These are phyloP conservation scores for Venturiaceae sp. DNA, from an alignment of 2,329 filamentous ascomycete species.

Conservation along the genomic window DNA sequence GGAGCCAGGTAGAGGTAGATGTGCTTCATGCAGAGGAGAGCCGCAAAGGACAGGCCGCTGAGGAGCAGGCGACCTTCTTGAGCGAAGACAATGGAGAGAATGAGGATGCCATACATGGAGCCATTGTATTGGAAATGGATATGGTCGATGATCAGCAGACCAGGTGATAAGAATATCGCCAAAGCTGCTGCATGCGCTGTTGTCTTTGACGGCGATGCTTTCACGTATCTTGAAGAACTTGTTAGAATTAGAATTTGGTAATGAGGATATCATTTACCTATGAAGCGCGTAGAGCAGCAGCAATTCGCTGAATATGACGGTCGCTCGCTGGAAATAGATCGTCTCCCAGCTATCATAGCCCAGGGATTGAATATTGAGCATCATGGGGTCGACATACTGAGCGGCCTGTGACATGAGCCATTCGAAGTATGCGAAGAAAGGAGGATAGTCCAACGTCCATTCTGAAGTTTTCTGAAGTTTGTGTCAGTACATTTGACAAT, in stretches of 20 bases:
- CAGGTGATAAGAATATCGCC: conserved; percentile 84
- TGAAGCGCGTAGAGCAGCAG: conserved; percentile 76
- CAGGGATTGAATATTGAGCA: conserved; percentile 74
- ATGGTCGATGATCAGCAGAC: conserved; percentile 93
- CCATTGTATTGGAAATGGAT: conserved; percentile 99
- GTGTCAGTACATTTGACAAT: conserved; percentile 11
- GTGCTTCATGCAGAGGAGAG: conserved; percentile 87
- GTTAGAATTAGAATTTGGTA: background rate
- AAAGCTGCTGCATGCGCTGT: conserved; percentile 79
- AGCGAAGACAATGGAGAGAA: conserved; percentile 77
- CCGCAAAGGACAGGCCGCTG: conserved; percentile 77
- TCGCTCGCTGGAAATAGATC: conserved; percentile 83
- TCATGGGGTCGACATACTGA: conserved; percentile 63
- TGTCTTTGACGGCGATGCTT: conserved; percentile 62
- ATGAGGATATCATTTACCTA: conserved; percentile 39
- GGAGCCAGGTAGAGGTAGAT: conserved; percentile 96
- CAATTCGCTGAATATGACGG: conserved; percentile 78
- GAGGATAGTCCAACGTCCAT: conserved; percentile 99
- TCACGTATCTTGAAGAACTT: conserved; percentile 53
- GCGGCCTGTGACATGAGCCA: conserved; percentile 81
- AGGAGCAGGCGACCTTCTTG: conserved; percentile 63
- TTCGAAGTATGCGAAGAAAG: conserved; percentile 97
- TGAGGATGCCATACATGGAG: conserved; percentile 82
- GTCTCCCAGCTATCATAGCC: conserved; percentile 89
- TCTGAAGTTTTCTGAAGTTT: conserved; percentile 68